These are phyloP conservation scores for Fomitopsis serialis DNA, from an alignment of 768 basidiomycete species.

Conservation along the genomic window DNA sequence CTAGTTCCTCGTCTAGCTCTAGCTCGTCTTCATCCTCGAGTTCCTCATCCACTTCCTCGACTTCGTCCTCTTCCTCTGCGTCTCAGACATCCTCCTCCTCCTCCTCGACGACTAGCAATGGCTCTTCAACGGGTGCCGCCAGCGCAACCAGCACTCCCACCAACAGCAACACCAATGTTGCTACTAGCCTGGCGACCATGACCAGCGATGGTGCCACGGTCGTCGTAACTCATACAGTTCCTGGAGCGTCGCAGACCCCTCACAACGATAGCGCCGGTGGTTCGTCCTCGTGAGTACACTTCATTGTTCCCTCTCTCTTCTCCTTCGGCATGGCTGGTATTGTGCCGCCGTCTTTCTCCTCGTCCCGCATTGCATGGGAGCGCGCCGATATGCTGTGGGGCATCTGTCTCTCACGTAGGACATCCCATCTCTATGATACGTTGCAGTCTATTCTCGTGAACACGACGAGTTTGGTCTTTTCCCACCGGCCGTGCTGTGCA, in stretches of 20 bases:
- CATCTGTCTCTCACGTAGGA: not conserved
- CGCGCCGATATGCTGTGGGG: not conserved
- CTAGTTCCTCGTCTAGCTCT: not conserved
- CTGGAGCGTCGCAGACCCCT: not conserved
- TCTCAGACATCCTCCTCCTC: conserved; percentile 1
- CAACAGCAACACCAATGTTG: not conserved
- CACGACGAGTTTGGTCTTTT: too few relatives aligned
- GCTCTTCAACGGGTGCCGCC: not conserved
- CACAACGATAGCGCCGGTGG: conserved; percentile 1
- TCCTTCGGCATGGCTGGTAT: not conserved
- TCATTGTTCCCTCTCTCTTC: not conserved
- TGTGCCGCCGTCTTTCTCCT: too few relatives aligned
- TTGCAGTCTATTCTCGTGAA: too few relatives aligned
- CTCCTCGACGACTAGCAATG: conserved; percentile 1
- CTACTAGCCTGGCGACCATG: not conserved
- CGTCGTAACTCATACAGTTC: not conserved
- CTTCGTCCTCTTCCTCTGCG: not conserved
- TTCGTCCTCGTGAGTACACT: not conserved
- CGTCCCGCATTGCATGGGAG: too few relatives aligned
- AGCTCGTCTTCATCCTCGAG: not conserved
- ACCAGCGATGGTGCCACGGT: not conserved
- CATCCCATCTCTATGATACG: too few relatives aligned
- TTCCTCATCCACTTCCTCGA: not conserved
- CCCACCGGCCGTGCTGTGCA: too few relatives aligned
- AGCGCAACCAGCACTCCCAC: not conserved